Percentiles rank a stretch among this genome's conserved stretches.
Conservation (phyloP, 2,329 filamentous ascomycete genomes). For the Sporothrix pseudoabietina region DNA sequence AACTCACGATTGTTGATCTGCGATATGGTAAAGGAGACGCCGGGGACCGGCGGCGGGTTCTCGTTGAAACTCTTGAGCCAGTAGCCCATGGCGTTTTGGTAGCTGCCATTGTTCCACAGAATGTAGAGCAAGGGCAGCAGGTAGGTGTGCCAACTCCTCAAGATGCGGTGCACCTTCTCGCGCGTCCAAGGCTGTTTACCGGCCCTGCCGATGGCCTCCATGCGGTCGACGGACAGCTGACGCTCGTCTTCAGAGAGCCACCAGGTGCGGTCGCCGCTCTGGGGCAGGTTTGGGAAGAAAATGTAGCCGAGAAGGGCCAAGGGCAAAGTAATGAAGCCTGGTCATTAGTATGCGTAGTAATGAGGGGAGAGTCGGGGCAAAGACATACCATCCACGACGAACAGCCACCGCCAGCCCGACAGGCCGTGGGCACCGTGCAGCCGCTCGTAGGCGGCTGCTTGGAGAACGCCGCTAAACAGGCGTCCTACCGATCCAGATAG, state of each 20-base stretch:
- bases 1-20: slow-evolving; percentile 41
- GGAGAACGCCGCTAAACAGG: slow-evolving; percentile 46
- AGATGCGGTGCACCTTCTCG: slow-evolving; percentile 42
- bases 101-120: slow-evolving; percentile 45
- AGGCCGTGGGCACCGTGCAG: slow-evolving; percentile 53
- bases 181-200: slow-evolving; percentile 44
- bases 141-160: slow-evolving; percentile 46
- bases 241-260: slow-evolving; percentile 43
- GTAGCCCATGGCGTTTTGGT: slow-evolving; percentile 46
- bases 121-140: slow-evolving; percentile 42
- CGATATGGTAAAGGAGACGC: slow-evolving; percentile 40
- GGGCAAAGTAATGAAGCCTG: slow-evolving; percentile 42
- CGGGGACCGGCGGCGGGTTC: slow-evolving; percentile 43
- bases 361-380: background rate
- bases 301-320: slow-evolving; percentile 55
- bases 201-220: slow-evolving; percentile 44
- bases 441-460: slow-evolving; percentile 55
- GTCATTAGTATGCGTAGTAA: background rate
- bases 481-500: slow-evolving; percentile 57
- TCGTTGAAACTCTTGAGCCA: slow-evolving; percentile 48
- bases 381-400: slow-evolving; percentile 45
- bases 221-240: slow-evolving; percentile 42
- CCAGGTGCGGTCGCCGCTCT: slow-evolving; percentile 43
- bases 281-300: slow-evolving; percentile 54
- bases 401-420: slow-evolving; percentile 56